phyloP scores from a whole-genome alignment of 2,329 filamentous ascomycete species.

The Apiospora aurea region DNA sequence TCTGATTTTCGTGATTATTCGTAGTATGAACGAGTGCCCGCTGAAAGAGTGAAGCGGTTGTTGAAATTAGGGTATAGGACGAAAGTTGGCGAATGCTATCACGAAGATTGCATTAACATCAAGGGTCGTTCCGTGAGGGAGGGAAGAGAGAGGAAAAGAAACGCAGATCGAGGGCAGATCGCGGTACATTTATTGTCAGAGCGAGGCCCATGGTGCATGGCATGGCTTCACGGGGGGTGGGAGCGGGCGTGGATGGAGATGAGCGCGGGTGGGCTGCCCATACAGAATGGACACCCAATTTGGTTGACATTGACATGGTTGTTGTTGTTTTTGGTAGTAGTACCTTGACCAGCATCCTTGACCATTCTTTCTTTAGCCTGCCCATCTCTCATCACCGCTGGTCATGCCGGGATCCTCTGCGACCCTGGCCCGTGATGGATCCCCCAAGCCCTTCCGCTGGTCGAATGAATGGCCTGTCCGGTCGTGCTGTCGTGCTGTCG shows the following conservation, averaged over 20 bases:
- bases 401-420: slow-evolving; percentile 9
- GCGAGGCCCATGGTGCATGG: slow-evolving; percentile 26
- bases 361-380: slow-evolving; percentile 3
- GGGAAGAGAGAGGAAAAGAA: slow-evolving; percentile 47
- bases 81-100: slow-evolving; percentile 56
- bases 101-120: slow-evolving; percentile 61
- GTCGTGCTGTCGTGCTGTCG: neutral
- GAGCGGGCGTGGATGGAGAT: slow-evolving; percentile 14
- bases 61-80: slow-evolving; percentile 52
- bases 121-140: slow-evolving; percentile 52
- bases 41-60: slow-evolving; percentile 89
- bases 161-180: slow-evolving; percentile 45
- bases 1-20: slow-evolving; percentile 36
- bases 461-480: neutral
- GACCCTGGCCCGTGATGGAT: slow-evolving; percentile 3
- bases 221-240: slow-evolving; percentile 4
- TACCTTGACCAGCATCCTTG: too few relatives aligned
- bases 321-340: slow-evolving; percentile 28
- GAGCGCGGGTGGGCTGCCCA: slow-evolving; percentile 9
- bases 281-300: slow-evolving; percentile 15
- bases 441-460: slow-evolving; percentile 8
- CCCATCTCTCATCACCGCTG: slow-evolving; percentile 14
- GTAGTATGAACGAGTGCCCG: slow-evolving; percentile 73
- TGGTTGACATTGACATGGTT: slow-evolving; percentile 28
- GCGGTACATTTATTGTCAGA: slow-evolving; percentile 51